Conservation (phyloP, 306 rosid genomes). For the Lathyrus aphaca region DNA sequence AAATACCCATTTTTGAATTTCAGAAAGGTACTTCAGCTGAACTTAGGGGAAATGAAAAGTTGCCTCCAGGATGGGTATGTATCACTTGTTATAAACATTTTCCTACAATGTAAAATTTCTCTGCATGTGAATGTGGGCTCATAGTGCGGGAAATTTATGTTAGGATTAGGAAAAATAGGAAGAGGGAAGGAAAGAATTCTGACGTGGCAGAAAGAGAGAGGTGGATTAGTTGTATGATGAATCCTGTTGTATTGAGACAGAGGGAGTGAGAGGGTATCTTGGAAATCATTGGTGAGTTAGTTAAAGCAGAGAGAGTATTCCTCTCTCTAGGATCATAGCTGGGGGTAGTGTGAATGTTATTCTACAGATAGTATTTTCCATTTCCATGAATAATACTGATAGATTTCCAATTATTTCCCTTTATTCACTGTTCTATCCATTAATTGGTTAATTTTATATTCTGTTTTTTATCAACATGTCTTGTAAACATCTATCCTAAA, state of each 20-base stretch:
- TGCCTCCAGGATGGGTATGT: constrained; percentile 88
- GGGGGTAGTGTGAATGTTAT: background rate
- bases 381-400: background rate
- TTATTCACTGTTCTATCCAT: background rate
- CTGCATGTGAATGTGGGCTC: background rate
- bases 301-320: constrained; percentile 6
- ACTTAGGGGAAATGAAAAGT: constrained; percentile 46
- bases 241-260: background rate
- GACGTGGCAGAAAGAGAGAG: background rate
- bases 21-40: constrained; percentile 64
- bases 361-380: background rate
- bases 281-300: background rate
- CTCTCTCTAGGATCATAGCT: background rate
- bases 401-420: background rate
- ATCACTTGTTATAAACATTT: constrained; percentile 32
- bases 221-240: background rate
- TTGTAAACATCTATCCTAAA: constrained; percentile 20
- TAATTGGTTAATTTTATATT: background rate
- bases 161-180: background rate
- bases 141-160: background rate
- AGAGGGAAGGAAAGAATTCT: background rate
- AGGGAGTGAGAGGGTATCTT: background rate
- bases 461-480: background rate
- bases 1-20: constrained; percentile 40
- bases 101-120: constrained; percentile 10